These are phyloP conservation scores for Coemansia sp. DNA, from an alignment of 192 early-diverging fungal species.

Conservation along the genomic window DNA sequence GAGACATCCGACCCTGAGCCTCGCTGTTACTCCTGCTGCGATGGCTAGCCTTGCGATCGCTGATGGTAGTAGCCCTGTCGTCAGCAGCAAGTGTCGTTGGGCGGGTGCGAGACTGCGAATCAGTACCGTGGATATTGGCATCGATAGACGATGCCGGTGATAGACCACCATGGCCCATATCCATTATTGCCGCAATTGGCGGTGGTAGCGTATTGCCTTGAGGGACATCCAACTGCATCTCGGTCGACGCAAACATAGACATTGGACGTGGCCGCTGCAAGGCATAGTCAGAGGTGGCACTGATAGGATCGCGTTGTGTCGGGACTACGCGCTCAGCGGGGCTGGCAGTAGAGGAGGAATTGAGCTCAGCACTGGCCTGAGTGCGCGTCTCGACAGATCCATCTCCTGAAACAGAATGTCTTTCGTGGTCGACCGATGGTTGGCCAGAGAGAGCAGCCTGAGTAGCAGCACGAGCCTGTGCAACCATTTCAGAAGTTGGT, in stretches of 20 bases:
- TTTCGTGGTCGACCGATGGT: constrained; percentile 2
- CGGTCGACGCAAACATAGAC: constrained; percentile 55
- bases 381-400: constrained; percentile 31
- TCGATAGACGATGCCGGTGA: constrained; percentile 51
- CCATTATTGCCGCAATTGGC: constrained; percentile 43
- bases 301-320: constrained; percentile 8
- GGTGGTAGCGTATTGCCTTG: constrained; percentile 32
- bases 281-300: constrained; percentile 1
- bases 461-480: constrained; percentile 43
- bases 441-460: constrained; percentile 46
- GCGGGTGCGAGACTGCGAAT: constrained; percentile 9
- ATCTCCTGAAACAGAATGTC: constrained; percentile 17
- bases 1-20: constrained; percentile 20
- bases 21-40: constrained; percentile 46
- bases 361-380: constrained; percentile 25
- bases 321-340: constrained; percentile 16
- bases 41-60: constrained; percentile 11
- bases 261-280: constrained; percentile 46
- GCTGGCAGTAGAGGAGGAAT: constrained; percentile 4
- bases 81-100: constrained; percentile 28
- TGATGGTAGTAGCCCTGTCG: constrained; percentile 12
- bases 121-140: constrained; percentile 11
- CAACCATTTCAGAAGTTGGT: constrained; percentile 39
- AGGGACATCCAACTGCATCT: constrained; percentile 41
- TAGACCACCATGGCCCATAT: constrained; percentile 30